These are phyloP conservation scores for Talaromyces trachyspermus DNA, from an alignment of 495 filamentous ascomycete species.

Conservation along the genomic window DNA sequence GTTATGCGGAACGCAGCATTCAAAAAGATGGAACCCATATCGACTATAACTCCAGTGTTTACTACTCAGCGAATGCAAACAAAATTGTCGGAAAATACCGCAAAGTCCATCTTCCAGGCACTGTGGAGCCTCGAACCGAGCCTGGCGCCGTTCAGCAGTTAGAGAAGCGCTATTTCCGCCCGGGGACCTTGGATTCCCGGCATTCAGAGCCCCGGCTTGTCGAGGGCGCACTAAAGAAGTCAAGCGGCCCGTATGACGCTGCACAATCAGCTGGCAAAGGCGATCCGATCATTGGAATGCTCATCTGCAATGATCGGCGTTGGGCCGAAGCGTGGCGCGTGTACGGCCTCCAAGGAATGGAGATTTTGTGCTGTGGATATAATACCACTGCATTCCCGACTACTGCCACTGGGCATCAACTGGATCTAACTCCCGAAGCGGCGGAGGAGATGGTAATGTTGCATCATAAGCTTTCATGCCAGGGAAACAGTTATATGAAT, in stretches of 20 bases:
- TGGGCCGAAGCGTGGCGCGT: slow-evolving; percentile 43
- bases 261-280: slow-evolving; percentile 22
- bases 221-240: slow-evolving; percentile 5
- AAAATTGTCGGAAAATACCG: slow-evolving; percentile 39
- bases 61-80: slow-evolving; percentile 33
- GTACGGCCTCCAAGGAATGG: slow-evolving; percentile 38
- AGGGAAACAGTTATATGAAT: slow-evolving; percentile 41
- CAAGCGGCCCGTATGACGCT: slow-evolving; percentile 8
- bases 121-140: slow-evolving; percentile 36
- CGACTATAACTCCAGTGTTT: slow-evolving; percentile 38
- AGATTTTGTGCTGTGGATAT: slow-evolving; percentile 40
- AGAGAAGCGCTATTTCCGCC: slow-evolving; percentile 43
- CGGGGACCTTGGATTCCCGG: slow-evolving; percentile 39
- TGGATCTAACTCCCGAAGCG: slow-evolving; percentile 29
- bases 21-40: slow-evolving; percentile 20
- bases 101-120: slow-evolving; percentile 44
- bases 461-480: slow-evolving; percentile 39
- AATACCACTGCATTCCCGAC: slow-evolving; percentile 40
- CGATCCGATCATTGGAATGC: slow-evolving; percentile 43
- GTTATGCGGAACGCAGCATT: slow-evolving; percentile 32
- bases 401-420: slow-evolving; percentile 32
- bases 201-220: slow-evolving; percentile 40
- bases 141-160: slow-evolving; percentile 39
- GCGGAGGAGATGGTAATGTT: slow-evolving; percentile 36
- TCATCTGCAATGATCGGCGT: slow-evolving; percentile 45